These are phyloP conservation scores for Haplosporangium sp. DNA, from an alignment of 371 early-diverging fungal species.

Conservation along the genomic window DNA sequence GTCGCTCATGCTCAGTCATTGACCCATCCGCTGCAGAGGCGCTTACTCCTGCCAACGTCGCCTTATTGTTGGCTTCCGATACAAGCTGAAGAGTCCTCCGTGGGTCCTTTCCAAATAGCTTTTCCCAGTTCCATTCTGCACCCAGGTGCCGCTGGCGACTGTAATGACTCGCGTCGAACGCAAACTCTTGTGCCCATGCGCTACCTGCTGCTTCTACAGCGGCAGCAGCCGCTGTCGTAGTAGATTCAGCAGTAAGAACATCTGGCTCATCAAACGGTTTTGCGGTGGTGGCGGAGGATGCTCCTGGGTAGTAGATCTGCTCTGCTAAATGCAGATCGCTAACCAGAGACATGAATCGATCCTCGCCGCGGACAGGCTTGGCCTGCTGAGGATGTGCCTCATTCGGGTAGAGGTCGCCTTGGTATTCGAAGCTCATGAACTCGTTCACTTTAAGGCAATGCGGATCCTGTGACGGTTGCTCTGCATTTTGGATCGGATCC, in stretches of 20 bases:
- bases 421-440: slow-evolving; percentile 18
- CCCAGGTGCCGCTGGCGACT: slow-evolving; percentile 15
- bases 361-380: slow-evolving; percentile 22
- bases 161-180: background rate
- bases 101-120: slow-evolving; percentile 47
- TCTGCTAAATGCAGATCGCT: slow-evolving; percentile 40
- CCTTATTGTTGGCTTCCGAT: slow-evolving; percentile 1
- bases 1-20: slow-evolving; percentile 19
- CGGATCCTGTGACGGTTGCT: background rate
- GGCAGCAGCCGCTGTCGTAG: background rate
- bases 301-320: slow-evolving; percentile 41
- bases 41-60: background rate
- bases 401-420: background rate
- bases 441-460: slow-evolving; percentile 25
- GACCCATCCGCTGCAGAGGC: background rate
- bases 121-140: slow-evolving; percentile 55
- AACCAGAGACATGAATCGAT: slow-evolving; percentile 35
- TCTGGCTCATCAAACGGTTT: background rate
- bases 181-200: slow-evolving; percentile 41
- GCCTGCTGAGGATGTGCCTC: background rate
- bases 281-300: slow-evolving; percentile 16
- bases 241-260: background rate
- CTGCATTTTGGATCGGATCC: slow-evolving; percentile 7
- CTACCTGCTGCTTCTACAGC: background rate
- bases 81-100: slow-evolving; percentile 7